These are phyloP conservation scores for Massarina eburnea DNA, from an alignment of 2,329 filamentous ascomycete species.

Conservation along the genomic window DNA sequence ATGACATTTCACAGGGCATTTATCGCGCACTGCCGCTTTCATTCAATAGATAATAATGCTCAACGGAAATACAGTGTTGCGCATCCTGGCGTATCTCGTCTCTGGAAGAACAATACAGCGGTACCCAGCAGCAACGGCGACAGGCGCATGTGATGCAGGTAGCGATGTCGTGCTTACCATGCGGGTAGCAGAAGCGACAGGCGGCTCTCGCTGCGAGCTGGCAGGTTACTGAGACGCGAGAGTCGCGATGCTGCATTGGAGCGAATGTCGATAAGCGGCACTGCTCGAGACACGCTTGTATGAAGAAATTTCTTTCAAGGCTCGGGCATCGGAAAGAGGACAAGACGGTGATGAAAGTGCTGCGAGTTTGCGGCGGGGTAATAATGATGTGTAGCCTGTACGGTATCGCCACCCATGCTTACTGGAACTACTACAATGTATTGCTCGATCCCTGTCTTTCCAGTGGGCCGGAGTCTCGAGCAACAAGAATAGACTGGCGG, in stretches of 20 bases:
- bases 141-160: slow-evolving; percentile 33
- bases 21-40: slow-evolving; percentile 7
- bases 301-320: background rate
- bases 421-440: slow-evolving; percentile 19
- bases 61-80: too few species aligned
- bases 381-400: slow-evolving; percentile 15
- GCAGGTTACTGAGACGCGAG: slow-evolving; percentile 22
- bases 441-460: slow-evolving; percentile 23
- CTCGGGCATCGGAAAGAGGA: slow-evolving; percentile 1
- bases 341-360: slow-evolving; percentile 5
- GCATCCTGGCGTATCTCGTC: too few species aligned
- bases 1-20: slow-evolving; percentile 24
- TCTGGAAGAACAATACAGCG: too few species aligned
- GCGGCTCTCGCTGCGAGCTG: slow-evolving; percentile 34
- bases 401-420: slow-evolving; percentile 23
- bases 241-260: slow-evolving; percentile 28
- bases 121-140: slow-evolving; percentile 30
- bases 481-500: slow-evolving; percentile 39
- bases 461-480: slow-evolving; percentile 10
- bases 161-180: slow-evolving; percentile 41
- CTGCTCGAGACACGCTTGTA: slow-evolving; percentile 4
- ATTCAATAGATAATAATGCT: background rate
- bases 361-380: slow-evolving; percentile 25
- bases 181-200: slow-evolving; percentile 31
- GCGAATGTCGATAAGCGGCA: slow-evolving; percentile 21